A percentile compares a stretch with the other conserved stretches of the same genome.
phyloP scores from a whole-genome alignment of 2,329 filamentous ascomycete genomes.

The Aspergillus hortae region DNA sequence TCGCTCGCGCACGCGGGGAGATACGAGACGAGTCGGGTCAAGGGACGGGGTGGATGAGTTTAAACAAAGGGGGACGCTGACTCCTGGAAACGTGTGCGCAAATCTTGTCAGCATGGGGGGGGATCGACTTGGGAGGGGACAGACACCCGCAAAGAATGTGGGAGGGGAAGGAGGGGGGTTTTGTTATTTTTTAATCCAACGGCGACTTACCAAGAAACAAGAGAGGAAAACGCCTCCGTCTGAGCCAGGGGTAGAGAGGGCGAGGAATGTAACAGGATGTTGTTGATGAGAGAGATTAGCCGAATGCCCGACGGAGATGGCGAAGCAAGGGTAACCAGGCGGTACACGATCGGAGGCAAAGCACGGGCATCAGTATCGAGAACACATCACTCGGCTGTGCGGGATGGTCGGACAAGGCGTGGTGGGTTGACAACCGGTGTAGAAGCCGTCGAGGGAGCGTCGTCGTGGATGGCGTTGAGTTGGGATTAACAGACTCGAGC shows the following conservation, averaged over 20 bases:
- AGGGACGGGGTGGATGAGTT: conserved; percentile 8
- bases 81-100: conserved; percentile 17
- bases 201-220: conserved; percentile 5
- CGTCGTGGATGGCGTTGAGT: background rate
- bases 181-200: background rate
- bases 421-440: conserved; percentile 7
- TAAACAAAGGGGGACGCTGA: conserved; percentile 11
- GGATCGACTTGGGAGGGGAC: background rate
- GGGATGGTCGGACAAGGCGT: background rate
- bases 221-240: conserved; percentile 2
- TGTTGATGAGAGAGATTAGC: conserved; percentile 15
- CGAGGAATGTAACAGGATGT: conserved; percentile 15
- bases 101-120: conserved; percentile 17
- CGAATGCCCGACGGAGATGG: conserved; percentile 18
- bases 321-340: conserved; percentile 22
- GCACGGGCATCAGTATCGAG: conserved; percentile 19
- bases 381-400: conserved; percentile 16
- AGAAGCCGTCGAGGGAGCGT: conserved; percentile 15
- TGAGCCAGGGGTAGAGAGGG: conserved; percentile 10
- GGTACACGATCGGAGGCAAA: conserved; percentile 15
- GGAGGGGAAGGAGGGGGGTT: background rate
- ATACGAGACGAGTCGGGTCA: conserved; percentile 15
- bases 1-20: conserved; percentile 7
- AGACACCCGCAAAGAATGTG: background rate
- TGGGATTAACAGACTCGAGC: conserved; percentile 14